phyloP scores from a whole-genome alignment of 2,329 filamentous ascomycete genomes.

The Pleoardoris graminearum region DNA sequence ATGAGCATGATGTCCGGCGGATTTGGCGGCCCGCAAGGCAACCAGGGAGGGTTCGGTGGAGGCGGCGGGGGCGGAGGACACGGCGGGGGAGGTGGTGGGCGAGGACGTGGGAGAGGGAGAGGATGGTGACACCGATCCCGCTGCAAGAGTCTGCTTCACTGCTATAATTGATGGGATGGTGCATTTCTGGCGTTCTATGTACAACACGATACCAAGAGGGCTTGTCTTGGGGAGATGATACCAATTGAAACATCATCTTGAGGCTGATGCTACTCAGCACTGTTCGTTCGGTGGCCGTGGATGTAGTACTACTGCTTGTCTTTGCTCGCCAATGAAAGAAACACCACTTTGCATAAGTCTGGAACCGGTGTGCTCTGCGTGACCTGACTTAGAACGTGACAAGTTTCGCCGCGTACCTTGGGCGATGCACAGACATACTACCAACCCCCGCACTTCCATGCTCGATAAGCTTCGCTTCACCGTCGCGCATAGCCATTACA shows the following conservation, averaged over 20 bases:
- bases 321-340: too few relatives aligned
- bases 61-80: constrained; percentile 36
- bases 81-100: constrained; percentile 31
- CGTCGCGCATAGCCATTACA: background rate
- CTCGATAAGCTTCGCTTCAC: background rate
- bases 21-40: constrained; percentile 24
- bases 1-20: constrained; percentile 45
- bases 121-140: background rate
- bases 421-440: background rate
- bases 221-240: background rate
- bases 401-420: background rate
- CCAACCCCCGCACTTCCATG: background rate
- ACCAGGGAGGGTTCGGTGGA: constrained; percentile 30
- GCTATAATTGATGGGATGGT: background rate
- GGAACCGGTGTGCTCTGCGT: too few relatives aligned
- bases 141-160: background rate
- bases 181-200: constrained; percentile 9
- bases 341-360: too few relatives aligned
- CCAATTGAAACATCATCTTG: too few relatives aligned
- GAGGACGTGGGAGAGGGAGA: constrained; percentile 25
- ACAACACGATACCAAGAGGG: constrained; percentile 11
- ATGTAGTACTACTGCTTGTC: too few relatives aligned
- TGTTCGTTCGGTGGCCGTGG: too few relatives aligned
- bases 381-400: too few relatives aligned
- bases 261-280: too few relatives aligned